phyloP scores from a whole-genome alignment of 257 asterid genomes.

The Cynanchum wilfordii region DNA sequence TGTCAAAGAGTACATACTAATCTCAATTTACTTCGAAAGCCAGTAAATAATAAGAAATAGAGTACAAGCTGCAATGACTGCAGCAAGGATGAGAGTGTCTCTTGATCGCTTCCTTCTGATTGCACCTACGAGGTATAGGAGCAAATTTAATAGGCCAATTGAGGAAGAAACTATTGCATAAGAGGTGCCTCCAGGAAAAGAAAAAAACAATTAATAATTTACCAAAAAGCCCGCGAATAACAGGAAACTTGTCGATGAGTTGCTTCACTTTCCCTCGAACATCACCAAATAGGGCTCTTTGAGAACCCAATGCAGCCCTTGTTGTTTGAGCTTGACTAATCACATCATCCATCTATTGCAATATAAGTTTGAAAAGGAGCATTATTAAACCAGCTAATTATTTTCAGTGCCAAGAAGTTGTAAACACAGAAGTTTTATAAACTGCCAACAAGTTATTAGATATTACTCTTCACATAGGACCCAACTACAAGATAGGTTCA shows the following conservation, averaged over 20 bases:
- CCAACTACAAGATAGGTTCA: neutral
- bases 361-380: neutral
- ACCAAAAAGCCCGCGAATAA: constrained; percentile 90
- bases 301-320: constrained; percentile 75
- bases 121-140: constrained; percentile 55
- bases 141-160: constrained; percentile 2
- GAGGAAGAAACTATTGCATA: neutral
- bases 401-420: neutral
- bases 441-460: neutral
- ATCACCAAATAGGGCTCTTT: constrained; percentile 81
- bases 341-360: constrained; percentile 76
- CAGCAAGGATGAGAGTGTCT: constrained; percentile 88
- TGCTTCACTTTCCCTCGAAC: constrained; percentile 90
- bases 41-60: constrained; percentile 87
- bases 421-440: neutral
- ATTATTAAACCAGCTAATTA: neutral
- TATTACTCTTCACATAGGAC: neutral
- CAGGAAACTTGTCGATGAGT: constrained; percentile 83
- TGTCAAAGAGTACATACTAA: neutral
- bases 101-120: constrained; percentile 80
- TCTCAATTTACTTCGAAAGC: constrained; percentile 74
- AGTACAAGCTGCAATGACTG: constrained; percentile 97
- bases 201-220: too few species aligned
- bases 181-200: constrained; percentile 10
- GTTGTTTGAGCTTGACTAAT: constrained; percentile 98